These are phyloP conservation scores for Aspergillus asperescens DNA, from an alignment of 495 filamentous ascomycete genomes.

Conservation along the genomic window DNA sequence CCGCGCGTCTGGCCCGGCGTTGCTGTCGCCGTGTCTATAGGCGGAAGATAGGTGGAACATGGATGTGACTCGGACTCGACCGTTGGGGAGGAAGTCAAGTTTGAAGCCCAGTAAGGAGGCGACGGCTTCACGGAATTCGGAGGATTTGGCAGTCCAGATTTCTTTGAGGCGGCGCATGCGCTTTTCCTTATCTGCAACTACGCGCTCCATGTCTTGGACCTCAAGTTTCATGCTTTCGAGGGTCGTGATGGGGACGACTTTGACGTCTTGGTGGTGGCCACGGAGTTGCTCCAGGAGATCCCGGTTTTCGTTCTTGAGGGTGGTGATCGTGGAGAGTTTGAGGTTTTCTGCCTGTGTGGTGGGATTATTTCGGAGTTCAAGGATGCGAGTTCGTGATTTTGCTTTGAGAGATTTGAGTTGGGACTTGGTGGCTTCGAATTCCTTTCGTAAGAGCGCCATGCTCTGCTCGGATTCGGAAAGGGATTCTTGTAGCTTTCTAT, in stretches of 20 bases:
- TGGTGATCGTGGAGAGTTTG: slow-evolving; percentile 69
- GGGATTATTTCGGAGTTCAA: slow-evolving; percentile 84
- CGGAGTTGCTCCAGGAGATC: slow-evolving; percentile 76
- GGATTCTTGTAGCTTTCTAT: slow-evolving; percentile 74
- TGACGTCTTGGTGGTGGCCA: slow-evolving; percentile 36
- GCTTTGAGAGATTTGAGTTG: slow-evolving; percentile 68
- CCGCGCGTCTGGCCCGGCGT: slow-evolving; percentile 38
- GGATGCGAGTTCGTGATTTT: slow-evolving; percentile 72
- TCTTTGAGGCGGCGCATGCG: slow-evolving; percentile 77
- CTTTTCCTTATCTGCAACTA: slow-evolving; percentile 80
- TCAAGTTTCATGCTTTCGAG: slow-evolving; percentile 69
- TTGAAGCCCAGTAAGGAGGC: slow-evolving; percentile 86
- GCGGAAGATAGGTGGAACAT: slow-evolving; percentile 63
- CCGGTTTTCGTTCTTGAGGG: slow-evolving; percentile 76
- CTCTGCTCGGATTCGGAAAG: slow-evolving; percentile 62
- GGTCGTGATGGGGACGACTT: slow-evolving; percentile 67
- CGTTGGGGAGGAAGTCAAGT: slow-evolving; percentile 87
- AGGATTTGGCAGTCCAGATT: slow-evolving; percentile 80
- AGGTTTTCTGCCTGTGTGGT: slow-evolving; percentile 76
- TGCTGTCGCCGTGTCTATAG: slow-evolving; percentile 51
- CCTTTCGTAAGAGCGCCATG: slow-evolving; percentile 61
- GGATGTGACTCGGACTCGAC: slow-evolving; percentile 78
- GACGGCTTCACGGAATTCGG: slow-evolving; percentile 91
- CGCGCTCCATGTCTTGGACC: slow-evolving; percentile 62
- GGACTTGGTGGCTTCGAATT: slow-evolving; percentile 63